Conservation (phyloP, 2,329 filamentous ascomycete genomes). For the Aspergillus melleus region DNA sequence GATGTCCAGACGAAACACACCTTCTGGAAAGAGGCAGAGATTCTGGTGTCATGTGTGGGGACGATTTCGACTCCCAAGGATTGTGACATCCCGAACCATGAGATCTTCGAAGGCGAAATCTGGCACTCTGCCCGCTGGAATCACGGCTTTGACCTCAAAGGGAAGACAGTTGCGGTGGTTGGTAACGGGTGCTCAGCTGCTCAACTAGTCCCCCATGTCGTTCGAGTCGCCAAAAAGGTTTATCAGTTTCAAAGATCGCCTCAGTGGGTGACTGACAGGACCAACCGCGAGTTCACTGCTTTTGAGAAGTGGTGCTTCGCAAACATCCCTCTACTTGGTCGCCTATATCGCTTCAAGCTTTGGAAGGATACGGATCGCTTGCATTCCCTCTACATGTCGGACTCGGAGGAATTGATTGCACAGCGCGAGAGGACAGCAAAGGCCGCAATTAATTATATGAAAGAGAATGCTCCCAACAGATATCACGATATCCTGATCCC, state of each 20-base stretch:
- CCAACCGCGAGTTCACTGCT: not conserved
- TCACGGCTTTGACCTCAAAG: not conserved
- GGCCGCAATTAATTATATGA: not conserved
- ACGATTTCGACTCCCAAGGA: not conserved
- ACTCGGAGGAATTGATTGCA: not conserved
- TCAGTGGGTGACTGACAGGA: not conserved
- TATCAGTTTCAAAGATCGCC: not conserved
- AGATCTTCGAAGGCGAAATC: not conserved
- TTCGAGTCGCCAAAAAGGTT: not conserved
- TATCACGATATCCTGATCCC: slow-evolving; percentile 28
- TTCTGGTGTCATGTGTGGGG: not conserved
- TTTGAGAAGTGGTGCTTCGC: slow-evolving; percentile 1
- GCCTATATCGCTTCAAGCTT: not conserved
- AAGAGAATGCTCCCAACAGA: not conserved
- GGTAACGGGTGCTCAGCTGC: not conserved
- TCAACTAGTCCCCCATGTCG: not conserved
- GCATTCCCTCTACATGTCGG: not conserved
- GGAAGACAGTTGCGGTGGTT: not conserved
- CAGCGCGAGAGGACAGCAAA: not conserved
- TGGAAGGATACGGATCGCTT: slow-evolving; percentile 21
- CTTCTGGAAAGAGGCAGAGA: not conserved
- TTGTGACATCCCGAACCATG: not conserved
- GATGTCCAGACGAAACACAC: not conserved
- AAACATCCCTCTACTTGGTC: not conserved
- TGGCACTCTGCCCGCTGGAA: not conserved